Conservation (phyloP, 2,329 filamentous ascomycete genomes). For the Helotiales sp. region DNA sequence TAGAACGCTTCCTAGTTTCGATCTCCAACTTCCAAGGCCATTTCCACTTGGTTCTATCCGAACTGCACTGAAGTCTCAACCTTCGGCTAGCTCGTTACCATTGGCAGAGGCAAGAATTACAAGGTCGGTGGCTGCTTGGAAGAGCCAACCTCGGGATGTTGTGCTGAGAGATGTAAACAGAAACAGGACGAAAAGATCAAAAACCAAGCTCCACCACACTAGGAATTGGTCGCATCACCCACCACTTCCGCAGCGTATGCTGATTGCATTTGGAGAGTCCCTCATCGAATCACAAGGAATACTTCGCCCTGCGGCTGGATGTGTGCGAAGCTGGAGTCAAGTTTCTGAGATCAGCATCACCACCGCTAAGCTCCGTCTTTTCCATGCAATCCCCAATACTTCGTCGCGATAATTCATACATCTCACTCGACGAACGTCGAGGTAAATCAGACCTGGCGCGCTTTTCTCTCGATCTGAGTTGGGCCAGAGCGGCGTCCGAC, state of each 20-base stretch:
- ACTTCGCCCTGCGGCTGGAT: conserved; percentile 23
- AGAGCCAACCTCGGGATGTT: background rate
- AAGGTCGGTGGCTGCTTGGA: background rate
- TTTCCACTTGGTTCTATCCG: conserved; percentile 5
- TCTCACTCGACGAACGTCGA: conserved; percentile 63
- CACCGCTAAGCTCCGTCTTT: conserved; percentile 32
- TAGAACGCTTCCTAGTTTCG: background rate
- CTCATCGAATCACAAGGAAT: conserved; percentile 24
- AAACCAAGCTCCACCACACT: background rate
- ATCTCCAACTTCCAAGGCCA: background rate
- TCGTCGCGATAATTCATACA: conserved; percentile 46
- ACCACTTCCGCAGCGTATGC: conserved; percentile 29
- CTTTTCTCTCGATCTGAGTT: conserved; percentile 60
- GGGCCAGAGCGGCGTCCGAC: conserved; percentile 60
- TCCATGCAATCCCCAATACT: conserved; percentile 61
- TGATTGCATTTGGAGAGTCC: conserved; percentile 16
- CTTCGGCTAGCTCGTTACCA: background rate
- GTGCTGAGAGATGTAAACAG: conserved; percentile 1
- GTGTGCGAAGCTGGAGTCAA: conserved; percentile 28
- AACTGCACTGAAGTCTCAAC: conserved; percentile 10
- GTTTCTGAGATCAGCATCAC: conserved; percentile 26
- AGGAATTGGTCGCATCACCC: conserved; percentile 12
- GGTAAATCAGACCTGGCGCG: conserved; percentile 59
- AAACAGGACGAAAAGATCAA: background rate
- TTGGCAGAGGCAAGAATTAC: background rate